Evolutionary conservation across 1,284 basidiomycete species (phyloP), one percentile per base, ranked within the genome.

Genomic region (Pisolithus thermaeus): DNA sequence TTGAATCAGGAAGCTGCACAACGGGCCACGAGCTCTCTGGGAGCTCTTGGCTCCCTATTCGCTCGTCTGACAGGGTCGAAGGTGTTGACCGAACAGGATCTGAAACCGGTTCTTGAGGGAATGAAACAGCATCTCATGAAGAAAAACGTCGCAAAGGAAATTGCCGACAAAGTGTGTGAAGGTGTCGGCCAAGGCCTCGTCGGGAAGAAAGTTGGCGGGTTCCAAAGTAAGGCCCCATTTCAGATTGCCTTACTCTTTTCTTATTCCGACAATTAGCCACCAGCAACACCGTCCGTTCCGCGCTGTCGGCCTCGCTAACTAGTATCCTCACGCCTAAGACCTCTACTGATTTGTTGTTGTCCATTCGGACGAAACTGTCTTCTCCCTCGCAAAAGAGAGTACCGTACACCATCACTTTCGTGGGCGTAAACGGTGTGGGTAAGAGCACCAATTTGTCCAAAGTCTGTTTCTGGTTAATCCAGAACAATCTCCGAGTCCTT

Each of bases 401-500:
- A 58, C 95, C 94, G 0, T 99, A 98, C 70, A 85, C 86, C 56
- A 90, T 99, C 62, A 88, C 93, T 0, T 99, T 99, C 66, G 95
- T 99, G 41, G 97, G 97, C n/a, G 97, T 99, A 47, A 99, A 99
- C 65, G 97, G 97, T 22, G 97, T 99, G 20, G 97, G 97, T 48
- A 99, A 99, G 74, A 97, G 93, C 60, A 99, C 97, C 4, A 99
- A 98, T 68, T 73, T 99, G 27, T 92, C 90, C 49, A 99, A 99
- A 73, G 96, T 99, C 46, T 96, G 93, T 71, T 99, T 99, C 73
- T 99, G 97, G 97, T 77, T 99, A 20, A 84, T 99, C 45, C 96
- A 99, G 71, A 99, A 99, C 64, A 87, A 88, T 8, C 71, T 96
- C 40, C 79, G 89, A 28, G 96, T 99, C 20, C 77, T 99, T 57